A percentile compares a stretch with the other conserved stretches of the same genome.
phyloP scores from a whole-genome alignment of 768 basidiomycete species.

The Pleurotus sapidus region DNA sequence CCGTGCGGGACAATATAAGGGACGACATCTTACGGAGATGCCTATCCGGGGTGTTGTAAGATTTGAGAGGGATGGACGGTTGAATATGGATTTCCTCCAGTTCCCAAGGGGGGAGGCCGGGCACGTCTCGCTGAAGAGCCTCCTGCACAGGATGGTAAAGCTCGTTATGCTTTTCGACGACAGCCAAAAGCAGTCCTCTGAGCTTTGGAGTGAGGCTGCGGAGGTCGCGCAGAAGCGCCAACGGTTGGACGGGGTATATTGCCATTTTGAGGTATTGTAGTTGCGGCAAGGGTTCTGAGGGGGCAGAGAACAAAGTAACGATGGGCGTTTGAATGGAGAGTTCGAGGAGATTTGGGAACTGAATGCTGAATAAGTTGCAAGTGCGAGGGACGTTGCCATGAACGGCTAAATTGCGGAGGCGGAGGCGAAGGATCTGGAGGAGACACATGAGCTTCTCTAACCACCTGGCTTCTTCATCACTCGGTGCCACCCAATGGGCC shows the following conservation, averaged over 20 bases:
- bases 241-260: neutral
- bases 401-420: neutral
- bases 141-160: neutral
- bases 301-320: neutral
- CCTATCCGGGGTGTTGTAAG: no score
- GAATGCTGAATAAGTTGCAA: neutral
- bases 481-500: conserved; percentile 8
- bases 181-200: neutral
- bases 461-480: conserved; percentile 16
- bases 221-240: neutral
- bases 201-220: neutral
- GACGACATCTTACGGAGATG: no score
- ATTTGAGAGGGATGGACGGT: neutral
- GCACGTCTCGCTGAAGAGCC: neutral
- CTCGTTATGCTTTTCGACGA: neutral
- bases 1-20: no score
- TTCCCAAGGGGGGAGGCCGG: neutral
- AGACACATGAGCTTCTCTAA: conserved; percentile 6
- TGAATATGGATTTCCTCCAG: neutral
- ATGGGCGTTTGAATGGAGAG: conserved; percentile 1
- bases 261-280: neutral
- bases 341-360: neutral
- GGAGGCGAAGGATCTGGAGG: neutral
- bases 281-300: neutral
- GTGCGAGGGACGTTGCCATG: neutral